These are phyloP conservation scores for Ramaria sp. DNA, from an alignment of 768 basidiomycete genomes.

Conservation along the genomic window DNA sequence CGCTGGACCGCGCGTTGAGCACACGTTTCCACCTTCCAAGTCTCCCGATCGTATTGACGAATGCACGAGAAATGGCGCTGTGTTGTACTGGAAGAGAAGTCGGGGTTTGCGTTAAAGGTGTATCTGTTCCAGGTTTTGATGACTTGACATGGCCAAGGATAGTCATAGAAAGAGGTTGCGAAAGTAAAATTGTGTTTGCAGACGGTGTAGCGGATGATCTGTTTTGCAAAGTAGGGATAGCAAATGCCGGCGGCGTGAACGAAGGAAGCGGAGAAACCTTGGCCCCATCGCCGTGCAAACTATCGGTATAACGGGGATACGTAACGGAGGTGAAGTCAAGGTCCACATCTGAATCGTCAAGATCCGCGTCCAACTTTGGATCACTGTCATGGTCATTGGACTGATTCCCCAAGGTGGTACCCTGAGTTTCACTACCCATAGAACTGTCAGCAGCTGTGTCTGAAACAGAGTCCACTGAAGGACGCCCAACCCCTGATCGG, in stretches of 20 bases:
- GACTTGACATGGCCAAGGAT: conserved; percentile 25
- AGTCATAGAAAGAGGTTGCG: conserved; percentile 47
- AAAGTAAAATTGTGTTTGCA: conserved; percentile 44
- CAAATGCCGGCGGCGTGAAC: not conserved
- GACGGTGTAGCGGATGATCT: conserved; percentile 25
- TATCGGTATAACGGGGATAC: conserved; percentile 14
- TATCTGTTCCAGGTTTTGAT: conserved; percentile 26
- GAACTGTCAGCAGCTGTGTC: not conserved
- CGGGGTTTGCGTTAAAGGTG: conserved; percentile 29
- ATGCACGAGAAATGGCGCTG: conserved; percentile 57
- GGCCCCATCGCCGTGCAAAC: not conserved
- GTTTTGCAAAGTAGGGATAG: not conserved
- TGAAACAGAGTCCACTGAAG: not conserved
- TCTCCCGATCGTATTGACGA: conserved; percentile 74
- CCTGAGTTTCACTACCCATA: conserved; percentile 13
- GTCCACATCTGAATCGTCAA: conserved; percentile 60
- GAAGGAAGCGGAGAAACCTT: not conserved
- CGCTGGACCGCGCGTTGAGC: conserved; percentile 21
- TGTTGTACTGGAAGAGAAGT: conserved; percentile 43
- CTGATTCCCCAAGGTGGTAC: not conserved
- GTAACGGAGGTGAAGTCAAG: conserved; percentile 61
- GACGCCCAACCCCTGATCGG: not conserved
- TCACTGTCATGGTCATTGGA: not conserved
- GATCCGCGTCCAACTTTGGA: conserved; percentile 22
- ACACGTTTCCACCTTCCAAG: conserved; percentile 78